Base-by-base conservation (phyloP, 176 grass and related monocot species). In the Leersia perrieri region DNA sequence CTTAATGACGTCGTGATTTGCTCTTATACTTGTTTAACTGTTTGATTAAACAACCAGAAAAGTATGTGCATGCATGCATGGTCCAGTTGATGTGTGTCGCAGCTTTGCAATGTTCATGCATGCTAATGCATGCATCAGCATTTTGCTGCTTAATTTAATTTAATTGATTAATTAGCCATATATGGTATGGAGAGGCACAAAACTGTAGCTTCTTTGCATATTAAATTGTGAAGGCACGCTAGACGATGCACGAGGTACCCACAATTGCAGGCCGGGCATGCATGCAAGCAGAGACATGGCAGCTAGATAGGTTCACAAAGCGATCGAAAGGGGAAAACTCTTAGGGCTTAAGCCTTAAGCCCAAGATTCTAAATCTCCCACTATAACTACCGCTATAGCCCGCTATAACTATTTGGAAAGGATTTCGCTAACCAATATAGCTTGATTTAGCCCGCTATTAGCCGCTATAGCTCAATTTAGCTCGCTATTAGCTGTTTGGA, bases 301-400 rank as follows among this genome's bases (percentile, higher is more conserved):
- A 32, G 12, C 41, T 79, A 69, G 12, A 29, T 79, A 69, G 64
- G 72, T 26, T 76, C 18, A 39, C 5, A 45, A 58, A 79, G 62
- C 16, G 40, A 79, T 33, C 33, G 22, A 45, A 16, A 45, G 13
- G 42, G 13, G 4, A 16, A 6, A 51, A 79, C 69, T 74, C 87
- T 88, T 88, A 88, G 49, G 81, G 47, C 47, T 74, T 84, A 88
- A 88, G 87, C 47, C 69, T n/a, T n/a, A n/a, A n/a, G n/a, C n/a
- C n/a, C n/a, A n/a, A n/a, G n/a, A n/a, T n/a, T n/a, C n/a, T n/a
- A n/a, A n/a, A n/a, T n/a, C n/a, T n/a, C n/a, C n/a, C n/a, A n/a
- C n/a, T n/a, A n/a, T n/a, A n/a, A n/a, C n/a, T n/a, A n/a, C n/a
- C n/a, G n/a, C n/a, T n/a, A n/a, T n/a, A n/a, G n/a, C n/a, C n/a